A percentile compares a stretch with the other conserved stretches of the same genome.
phyloP scores from a whole-genome alignment of 1,284 basidiomycete genomes.

The Golubevia sp. region DNA sequence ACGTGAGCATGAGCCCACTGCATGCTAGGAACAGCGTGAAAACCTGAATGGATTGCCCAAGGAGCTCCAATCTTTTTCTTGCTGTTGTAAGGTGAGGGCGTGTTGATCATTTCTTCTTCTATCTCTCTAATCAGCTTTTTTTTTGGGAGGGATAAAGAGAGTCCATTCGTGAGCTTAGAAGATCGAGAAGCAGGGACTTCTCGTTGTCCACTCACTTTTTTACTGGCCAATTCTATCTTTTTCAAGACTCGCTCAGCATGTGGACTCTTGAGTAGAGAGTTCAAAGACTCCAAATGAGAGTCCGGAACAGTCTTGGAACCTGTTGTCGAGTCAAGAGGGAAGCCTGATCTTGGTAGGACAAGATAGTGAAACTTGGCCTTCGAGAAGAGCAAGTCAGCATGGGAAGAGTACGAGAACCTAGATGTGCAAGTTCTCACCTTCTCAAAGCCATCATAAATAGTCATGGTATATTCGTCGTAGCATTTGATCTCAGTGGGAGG shows the following conservation, averaged over 20 bases:
- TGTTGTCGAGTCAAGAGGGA: conserved; percentile 4
- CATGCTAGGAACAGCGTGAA: conserved; percentile 77
- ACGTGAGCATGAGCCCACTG: conserved; percentile 76
- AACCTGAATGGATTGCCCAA: conserved; percentile 66
- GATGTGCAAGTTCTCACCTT: no score
- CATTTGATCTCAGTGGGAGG: conserved; percentile 71
- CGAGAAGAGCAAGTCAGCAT: conserved; percentile 7
- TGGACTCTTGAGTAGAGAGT: conserved; percentile 30
- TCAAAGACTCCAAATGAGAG: conserved; percentile 30
- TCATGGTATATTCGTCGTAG: conserved; percentile 70
- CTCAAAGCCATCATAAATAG: conserved; percentile 81
- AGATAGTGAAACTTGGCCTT: conserved; percentile 8
- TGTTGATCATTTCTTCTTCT: no score
- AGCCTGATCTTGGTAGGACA: no score
- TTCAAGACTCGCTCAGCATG: conserved; percentile 27
- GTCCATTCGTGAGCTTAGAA: background rate
- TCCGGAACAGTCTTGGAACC: conserved; percentile 20
- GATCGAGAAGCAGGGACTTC: no score
- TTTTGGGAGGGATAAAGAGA: no score
- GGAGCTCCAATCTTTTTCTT: no score
- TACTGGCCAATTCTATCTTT: conserved; percentile 19
- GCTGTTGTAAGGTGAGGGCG: no score
- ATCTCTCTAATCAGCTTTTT: no score
- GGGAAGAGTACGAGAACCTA: conserved; percentile 26
- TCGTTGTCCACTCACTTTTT: conserved; percentile 22